Evolutionary conservation across 179 eudicot genomes (phyloP).

Genomic region (Actinidia chinensis): DNA sequence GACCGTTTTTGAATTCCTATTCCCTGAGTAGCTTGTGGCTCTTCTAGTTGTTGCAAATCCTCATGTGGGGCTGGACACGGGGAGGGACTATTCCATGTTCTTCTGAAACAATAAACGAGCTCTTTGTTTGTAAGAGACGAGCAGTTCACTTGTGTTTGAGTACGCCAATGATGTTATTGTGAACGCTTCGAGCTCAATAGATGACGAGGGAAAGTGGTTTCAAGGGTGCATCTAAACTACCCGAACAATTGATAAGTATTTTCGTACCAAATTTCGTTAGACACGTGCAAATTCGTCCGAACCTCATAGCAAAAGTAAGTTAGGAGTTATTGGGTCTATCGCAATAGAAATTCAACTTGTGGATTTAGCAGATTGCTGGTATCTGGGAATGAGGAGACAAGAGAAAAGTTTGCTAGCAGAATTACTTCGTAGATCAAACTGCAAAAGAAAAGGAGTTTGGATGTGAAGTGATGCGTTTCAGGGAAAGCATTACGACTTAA

Average conservation of each 20-base stretch:
- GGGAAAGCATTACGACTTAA: not conserved
- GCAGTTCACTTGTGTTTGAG: slow-evolving; percentile 64
- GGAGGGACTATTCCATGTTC: slow-evolving; percentile 56
- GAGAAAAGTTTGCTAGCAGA: slow-evolving; percentile 63
- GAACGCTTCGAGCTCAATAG: slow-evolving; percentile 45
- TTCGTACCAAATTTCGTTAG: slow-evolving; percentile 62
- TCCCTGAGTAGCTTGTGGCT: slow-evolving; percentile 65
- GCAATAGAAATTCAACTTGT: slow-evolving; percentile 55
- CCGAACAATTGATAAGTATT: slow-evolving; percentile 48
- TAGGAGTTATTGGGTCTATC: slow-evolving; percentile 73
- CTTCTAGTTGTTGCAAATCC: slow-evolving; percentile 38
- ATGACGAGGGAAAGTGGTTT: slow-evolving; percentile 63
- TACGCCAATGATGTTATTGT: slow-evolving; percentile 72
- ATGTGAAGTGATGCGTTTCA: not conserved
- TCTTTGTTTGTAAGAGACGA: slow-evolving; percentile 75
- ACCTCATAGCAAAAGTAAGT: slow-evolving; percentile 66
- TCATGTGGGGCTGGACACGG: slow-evolving; percentile 38
- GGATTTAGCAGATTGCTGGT: slow-evolving; percentile 31
- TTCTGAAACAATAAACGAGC: slow-evolving; percentile 70
- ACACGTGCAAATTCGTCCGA: slow-evolving; percentile 72
- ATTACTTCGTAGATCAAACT: slow-evolving; percentile 73
- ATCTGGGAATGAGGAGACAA: slow-evolving; percentile 52
- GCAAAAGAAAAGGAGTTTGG: slow-evolving; percentile 27
- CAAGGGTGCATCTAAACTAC: slow-evolving; percentile 50
- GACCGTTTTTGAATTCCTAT: slow-evolving; percentile 66